Evolutionary conservation across 805 yeast genomes (phyloP).

Genomic region (Saturnispora galanensis): DNA sequence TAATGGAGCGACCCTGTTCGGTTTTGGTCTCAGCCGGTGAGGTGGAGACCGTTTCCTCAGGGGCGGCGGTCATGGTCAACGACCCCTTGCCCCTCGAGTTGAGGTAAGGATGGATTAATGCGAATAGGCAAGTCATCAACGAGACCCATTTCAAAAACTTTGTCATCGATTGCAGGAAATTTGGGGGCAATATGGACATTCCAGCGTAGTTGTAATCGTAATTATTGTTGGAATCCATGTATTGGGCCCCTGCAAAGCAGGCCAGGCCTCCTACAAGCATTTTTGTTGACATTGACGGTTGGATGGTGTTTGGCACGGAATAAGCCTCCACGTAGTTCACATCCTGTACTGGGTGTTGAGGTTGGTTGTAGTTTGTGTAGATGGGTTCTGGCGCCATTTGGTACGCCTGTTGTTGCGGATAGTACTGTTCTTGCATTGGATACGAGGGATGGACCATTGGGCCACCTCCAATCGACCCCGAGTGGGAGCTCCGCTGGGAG

Average conservation of each 20-base stretch:
- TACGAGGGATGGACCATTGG: too few relatives aligned
- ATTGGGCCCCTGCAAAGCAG: slow-evolving; percentile 25
- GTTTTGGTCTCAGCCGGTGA: too few relatives aligned
- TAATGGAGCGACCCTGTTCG: too few relatives aligned
- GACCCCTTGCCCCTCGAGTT: slow-evolving; percentile 1
- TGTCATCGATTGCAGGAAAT: not conserved
- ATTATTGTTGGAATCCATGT: slow-evolving; percentile 7
- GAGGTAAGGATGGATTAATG: not conserved
- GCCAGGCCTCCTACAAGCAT: slow-evolving; percentile 28
- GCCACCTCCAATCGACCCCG: too few relatives aligned
- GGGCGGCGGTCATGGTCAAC: too few relatives aligned
- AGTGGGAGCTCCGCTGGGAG: not conserved
- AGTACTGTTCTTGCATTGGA: too few relatives aligned
- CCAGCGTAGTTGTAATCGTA: slow-evolving; percentile 13
- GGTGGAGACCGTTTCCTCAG: too few relatives aligned
- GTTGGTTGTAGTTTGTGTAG: not conserved
- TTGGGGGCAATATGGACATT: not conserved
- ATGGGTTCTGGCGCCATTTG: too few relatives aligned
- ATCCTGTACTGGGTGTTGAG: not conserved
- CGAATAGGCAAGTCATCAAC: not conserved
- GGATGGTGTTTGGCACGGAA: not conserved
- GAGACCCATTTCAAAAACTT: slow-evolving; percentile 1
- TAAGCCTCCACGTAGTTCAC: not conserved
- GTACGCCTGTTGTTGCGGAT: too few relatives aligned
- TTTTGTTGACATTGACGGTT: slow-evolving; percentile 5